A percentile compares a stretch with the other conserved stretches of the same genome.
phyloP scores from a whole-genome alignment of 306 rosid genomes.

The Gillenia trifoliata region DNA sequence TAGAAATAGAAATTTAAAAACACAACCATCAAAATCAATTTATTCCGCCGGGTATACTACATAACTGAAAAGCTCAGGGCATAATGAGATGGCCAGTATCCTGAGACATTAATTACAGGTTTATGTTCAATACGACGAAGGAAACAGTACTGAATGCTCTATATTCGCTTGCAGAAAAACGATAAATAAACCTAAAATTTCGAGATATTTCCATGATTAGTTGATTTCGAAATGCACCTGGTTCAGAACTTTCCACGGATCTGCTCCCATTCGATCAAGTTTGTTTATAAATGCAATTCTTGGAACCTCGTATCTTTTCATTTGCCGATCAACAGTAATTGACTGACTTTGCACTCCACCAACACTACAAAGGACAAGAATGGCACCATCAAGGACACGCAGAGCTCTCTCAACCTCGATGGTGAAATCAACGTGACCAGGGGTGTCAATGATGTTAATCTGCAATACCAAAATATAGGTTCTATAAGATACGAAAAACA shows the following conservation, averaged over 20 bases:
- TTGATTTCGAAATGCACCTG: slow-evolving; percentile 51
- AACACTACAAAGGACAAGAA: slow-evolving; percentile 97
- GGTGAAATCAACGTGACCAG: slow-evolving; percentile 98
- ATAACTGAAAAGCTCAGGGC: not conserved
- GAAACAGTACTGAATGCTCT: not conserved
- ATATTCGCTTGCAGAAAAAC: not conserved
- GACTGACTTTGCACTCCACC: slow-evolving; percentile 99
- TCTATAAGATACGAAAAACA: not conserved
- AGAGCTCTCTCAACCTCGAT: slow-evolving; percentile 98
- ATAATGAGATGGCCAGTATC: not conserved
- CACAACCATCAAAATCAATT: not conserved
- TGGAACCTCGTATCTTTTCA: slow-evolving; percentile 97
- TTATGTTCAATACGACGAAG: not conserved
- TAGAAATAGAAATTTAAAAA: not conserved
- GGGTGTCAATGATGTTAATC: slow-evolving; percentile 95
- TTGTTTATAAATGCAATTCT: slow-evolving; percentile 93
- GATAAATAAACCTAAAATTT: not conserved
- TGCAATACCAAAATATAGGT: slow-evolving; percentile 39
- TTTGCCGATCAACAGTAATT: slow-evolving; percentile 94
- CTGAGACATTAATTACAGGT: not conserved
- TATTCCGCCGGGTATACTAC: not conserved
- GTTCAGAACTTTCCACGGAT: slow-evolving; percentile 95
- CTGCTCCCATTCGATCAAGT: slow-evolving; percentile 99
- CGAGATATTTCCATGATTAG: slow-evolving; percentile 1
- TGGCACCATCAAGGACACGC: slow-evolving; percentile 98